Evolutionary conservation across 371 early-diverging fungal species (phyloP).

Genomic region (Mortierella sp.): DNA sequence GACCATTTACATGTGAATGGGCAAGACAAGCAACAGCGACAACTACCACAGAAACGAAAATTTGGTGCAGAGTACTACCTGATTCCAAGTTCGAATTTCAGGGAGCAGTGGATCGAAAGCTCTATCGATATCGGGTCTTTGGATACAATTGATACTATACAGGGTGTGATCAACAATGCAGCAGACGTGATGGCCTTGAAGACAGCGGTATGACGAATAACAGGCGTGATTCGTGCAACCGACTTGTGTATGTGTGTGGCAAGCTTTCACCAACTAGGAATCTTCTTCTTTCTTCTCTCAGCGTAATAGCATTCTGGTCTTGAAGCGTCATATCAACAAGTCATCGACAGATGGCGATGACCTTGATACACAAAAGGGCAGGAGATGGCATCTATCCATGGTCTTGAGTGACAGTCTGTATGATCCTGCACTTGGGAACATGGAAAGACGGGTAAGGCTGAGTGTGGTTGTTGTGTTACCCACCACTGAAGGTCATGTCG

Average conservation of each 20-base stretch:
- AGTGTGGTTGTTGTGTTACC: too few relatives aligned
- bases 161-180: slow-evolving; percentile 26
- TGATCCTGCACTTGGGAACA: not conserved
- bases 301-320: slow-evolving; percentile 29
- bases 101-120: slow-evolving; percentile 14
- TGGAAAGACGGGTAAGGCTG: not conserved
- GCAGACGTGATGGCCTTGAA: slow-evolving; percentile 31
- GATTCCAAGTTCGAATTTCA: not conserved
- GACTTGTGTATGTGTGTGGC: not conserved
- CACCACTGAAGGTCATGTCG: too few relatives aligned
- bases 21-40: not conserved
- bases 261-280: too few relatives aligned
- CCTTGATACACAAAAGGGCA: not conserved
- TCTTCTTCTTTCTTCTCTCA: not conserved
- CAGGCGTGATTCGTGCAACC: not conserved
- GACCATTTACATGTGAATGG: not conserved
- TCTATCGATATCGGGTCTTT: slow-evolving; percentile 13
- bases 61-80: not conserved
- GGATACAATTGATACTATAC: slow-evolving; percentile 21
- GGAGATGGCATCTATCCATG: slow-evolving; percentile 34
- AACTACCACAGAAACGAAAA: not conserved
- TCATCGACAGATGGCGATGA: too few relatives aligned
- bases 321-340: slow-evolving; percentile 15
- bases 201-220: slow-evolving; percentile 20
- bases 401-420: slow-evolving; percentile 25